Evolutionary conservation across 192 early-diverging fungal genomes (phyloP).

Genomic region (Coemansia sp.): DNA sequence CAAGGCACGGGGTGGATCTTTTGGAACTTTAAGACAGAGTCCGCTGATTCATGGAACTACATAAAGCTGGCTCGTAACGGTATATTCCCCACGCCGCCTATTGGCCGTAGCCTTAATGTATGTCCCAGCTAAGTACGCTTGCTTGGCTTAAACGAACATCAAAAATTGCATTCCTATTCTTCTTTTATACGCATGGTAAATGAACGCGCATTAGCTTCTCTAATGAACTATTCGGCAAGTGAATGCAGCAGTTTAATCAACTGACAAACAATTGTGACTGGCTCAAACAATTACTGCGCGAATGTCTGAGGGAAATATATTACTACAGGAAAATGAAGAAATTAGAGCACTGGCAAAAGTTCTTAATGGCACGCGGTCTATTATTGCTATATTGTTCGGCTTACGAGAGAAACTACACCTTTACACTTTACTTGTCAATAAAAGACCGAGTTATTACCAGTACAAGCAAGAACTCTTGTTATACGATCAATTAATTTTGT

Average conservation of each 20-base stretch:
- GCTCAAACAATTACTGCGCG: not conserved
- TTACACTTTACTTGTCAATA: no score
- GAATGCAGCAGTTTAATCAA: no score
- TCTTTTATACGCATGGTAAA: not conserved
- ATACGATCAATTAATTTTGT: no score
- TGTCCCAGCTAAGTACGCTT: conserved; percentile 15
- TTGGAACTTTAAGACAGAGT: conserved; percentile 62
- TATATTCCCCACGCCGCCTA: conserved; percentile 44
- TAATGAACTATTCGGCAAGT: not conserved
- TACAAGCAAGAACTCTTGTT: no score
- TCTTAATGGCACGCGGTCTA: no score
- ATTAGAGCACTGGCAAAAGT: no score
- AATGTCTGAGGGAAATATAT: not conserved
- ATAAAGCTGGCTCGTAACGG: conserved; percentile 42
- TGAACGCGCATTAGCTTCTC: not conserved
- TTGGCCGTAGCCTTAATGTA: conserved; percentile 21
- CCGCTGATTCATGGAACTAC: conserved; percentile 56
- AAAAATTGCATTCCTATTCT: not conserved
- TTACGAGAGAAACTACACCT: no score
- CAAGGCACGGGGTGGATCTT: conserved; percentile 57
- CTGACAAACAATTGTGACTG: no score
- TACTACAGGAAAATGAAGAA: no score
- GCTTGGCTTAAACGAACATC: not conserved
- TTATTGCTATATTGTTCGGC: no score
- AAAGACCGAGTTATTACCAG: no score